Evolutionary conservation across 305 asterid species (phyloP).

Genomic region (Solanum chacoense): DNA sequence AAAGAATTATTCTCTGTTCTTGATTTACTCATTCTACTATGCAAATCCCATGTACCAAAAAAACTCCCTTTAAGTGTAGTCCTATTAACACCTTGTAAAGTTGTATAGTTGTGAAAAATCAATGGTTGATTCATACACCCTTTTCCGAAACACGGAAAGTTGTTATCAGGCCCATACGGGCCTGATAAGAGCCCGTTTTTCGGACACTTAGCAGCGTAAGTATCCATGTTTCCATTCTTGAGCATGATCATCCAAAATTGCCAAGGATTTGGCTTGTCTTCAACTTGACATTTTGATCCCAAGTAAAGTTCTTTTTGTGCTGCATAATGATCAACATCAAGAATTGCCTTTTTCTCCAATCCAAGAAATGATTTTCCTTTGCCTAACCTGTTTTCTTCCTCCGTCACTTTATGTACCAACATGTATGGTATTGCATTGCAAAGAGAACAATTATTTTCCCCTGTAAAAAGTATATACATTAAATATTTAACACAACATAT

Average conservation of each 20-base stretch:
- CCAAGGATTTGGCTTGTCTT: constrained; percentile 59
- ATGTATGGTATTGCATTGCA: constrained; percentile 33
- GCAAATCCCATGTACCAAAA: constrained; percentile 70
- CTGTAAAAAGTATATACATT: neutral
- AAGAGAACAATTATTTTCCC: constrained; percentile 21
- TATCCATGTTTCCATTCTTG: constrained; percentile 72
- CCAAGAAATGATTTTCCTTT: constrained; percentile 39
- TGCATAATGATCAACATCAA: constrained; percentile 43
- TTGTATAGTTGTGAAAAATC: constrained; percentile 60
- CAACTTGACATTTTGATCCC: constrained; percentile 55
- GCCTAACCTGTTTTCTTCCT: constrained; percentile 48
- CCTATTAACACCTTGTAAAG: constrained; percentile 26
- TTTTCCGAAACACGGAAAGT: constrained; percentile 61
- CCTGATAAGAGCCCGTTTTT: constrained; percentile 35
- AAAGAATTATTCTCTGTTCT: constrained; percentile 24
- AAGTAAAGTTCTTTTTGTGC: constrained; percentile 54
- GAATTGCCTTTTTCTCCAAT: constrained; percentile 21
- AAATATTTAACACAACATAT: neutral
- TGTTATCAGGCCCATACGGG: constrained; percentile 46
- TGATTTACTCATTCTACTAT: constrained; percentile 17
- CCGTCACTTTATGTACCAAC: constrained; percentile 52
- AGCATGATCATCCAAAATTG: constrained; percentile 88
- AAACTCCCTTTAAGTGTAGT: constrained; percentile 39
- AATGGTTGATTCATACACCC: constrained; percentile 73
- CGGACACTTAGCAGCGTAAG: constrained; percentile 55